These are phyloP conservation scores for Pythium scleroteichum DNA, from an alignment of 352 stramenopile genomes.

Conservation along the genomic window DNA sequence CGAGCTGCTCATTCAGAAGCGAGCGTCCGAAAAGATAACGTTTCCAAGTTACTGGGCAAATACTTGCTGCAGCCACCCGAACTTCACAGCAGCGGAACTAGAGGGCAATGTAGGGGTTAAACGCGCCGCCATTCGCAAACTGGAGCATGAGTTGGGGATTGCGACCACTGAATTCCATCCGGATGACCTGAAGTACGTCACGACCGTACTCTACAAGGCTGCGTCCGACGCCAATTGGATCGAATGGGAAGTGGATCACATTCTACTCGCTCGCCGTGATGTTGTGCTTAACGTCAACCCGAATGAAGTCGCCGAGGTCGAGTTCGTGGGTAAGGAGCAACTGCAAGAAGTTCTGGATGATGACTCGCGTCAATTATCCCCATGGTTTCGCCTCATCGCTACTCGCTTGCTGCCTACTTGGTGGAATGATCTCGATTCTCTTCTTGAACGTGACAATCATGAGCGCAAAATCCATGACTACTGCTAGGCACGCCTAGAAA, in stretches of 20 bases:
- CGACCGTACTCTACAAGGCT: slow-evolving; percentile 97
- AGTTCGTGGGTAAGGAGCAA: slow-evolving; percentile 84
- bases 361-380: slow-evolving; percentile 59
- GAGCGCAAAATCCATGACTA: slow-evolving; percentile 67
- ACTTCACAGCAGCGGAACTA: slow-evolving; percentile 91
- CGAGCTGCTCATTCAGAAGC: slow-evolving; percentile 89
- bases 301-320: slow-evolving; percentile 92
- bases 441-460: slow-evolving; percentile 53
- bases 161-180: slow-evolving; percentile 69
- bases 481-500: slow-evolving; percentile 18
- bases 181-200: slow-evolving; percentile 95
- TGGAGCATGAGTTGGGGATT: slow-evolving; percentile 99
- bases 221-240: slow-evolving; percentile 91
- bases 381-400: slow-evolving; percentile 86
- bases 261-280: slow-evolving; percentile 90
- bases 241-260: slow-evolving; percentile 99
- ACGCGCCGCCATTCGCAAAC: slow-evolving; percentile 96
- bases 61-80: slow-evolving; percentile 98
- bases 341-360: slow-evolving; percentile 61
- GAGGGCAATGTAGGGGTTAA: slow-evolving; percentile 85
- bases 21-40: slow-evolving; percentile 97
- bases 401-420: slow-evolving; percentile 63
- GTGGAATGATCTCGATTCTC: slow-evolving; percentile 69
- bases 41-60: slow-evolving; percentile 99
- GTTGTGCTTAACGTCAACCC: slow-evolving; percentile 88